phyloP scores from a whole-genome alignment of 148 eudicot species.

The Vaccinium darrowii region DNA sequence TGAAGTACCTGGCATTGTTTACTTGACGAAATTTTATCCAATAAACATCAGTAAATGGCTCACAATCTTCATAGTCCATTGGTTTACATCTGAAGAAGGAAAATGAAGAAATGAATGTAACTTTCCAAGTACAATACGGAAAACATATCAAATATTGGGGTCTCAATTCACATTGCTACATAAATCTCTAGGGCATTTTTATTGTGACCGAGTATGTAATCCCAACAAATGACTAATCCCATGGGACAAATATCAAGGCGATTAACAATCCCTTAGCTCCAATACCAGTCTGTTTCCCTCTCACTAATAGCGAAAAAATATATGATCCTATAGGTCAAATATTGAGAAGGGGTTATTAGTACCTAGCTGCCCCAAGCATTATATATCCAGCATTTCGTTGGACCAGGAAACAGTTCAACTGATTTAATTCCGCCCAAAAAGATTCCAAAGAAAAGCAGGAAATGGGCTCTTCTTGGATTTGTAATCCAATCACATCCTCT shows the following conservation, averaged over 20 bases:
- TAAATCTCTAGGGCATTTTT: neutral
- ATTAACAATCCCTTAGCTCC: neutral
- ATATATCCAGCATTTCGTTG: too few relatives aligned
- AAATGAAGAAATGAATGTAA: neutral
- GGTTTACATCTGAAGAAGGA: slow-evolving; percentile 68
- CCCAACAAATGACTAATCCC: neutral
- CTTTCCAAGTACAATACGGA: neutral
- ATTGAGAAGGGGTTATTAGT: neutral
- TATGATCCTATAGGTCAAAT: neutral
- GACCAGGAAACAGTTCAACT: too few relatives aligned
- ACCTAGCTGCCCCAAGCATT: too few relatives aligned
- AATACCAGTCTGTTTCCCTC: neutral
- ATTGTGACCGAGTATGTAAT: neutral
- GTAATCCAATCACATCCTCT: too few relatives aligned
- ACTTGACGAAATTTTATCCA: slow-evolving; percentile 77
- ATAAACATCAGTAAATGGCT: slow-evolving; percentile 78
- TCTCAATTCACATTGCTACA: neutral
- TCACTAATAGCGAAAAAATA: neutral
- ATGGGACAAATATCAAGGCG: neutral
- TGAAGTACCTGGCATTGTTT: slow-evolving; percentile 67
- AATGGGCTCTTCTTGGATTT: too few relatives aligned
- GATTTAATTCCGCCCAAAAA: too few relatives aligned
- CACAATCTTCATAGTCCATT: slow-evolving; percentile 94
- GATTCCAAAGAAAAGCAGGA: too few relatives aligned
- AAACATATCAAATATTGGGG: neutral